Evolutionary conservation across 345 rosid species (phyloP).

Genomic region (Euclidium syriacum): DNA sequence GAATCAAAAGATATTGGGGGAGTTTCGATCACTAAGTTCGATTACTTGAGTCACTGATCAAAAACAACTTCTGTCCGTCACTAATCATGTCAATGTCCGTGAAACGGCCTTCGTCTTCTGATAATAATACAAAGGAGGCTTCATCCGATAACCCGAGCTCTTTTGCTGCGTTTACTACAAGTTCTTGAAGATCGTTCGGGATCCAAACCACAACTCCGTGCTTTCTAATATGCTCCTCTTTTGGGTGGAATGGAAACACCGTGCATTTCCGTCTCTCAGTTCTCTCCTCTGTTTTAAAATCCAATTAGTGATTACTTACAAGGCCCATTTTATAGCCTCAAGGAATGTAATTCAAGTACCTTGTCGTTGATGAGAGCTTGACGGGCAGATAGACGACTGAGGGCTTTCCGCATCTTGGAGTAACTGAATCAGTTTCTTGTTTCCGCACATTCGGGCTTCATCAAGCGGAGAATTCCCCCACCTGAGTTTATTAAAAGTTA

Average conservation of each 20-base stretch:
- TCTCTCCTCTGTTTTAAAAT: constrained; percentile 36
- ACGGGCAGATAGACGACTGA: constrained; percentile 36
- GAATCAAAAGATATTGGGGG: background rate
- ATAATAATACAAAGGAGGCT: constrained; percentile 37
- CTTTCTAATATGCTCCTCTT: constrained; percentile 41
- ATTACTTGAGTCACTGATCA: constrained; percentile 35
- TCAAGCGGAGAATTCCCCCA: constrained; percentile 88
- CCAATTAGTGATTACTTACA: background rate
- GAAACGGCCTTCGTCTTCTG: constrained; percentile 71
- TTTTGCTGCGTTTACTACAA: constrained; percentile 45
- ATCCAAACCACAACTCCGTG: constrained; percentile 72
- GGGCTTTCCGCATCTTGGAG: constrained; percentile 58
- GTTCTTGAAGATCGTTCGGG: constrained; percentile 47
- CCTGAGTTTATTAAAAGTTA: too few relatives aligned
- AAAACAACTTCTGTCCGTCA: constrained; percentile 66
- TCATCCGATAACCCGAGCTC: constrained; percentile 39
- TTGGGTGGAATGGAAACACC: constrained; percentile 66
- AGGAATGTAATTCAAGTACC: constrained; percentile 37
- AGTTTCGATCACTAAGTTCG: background rate
- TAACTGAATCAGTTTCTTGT: constrained; percentile 73
- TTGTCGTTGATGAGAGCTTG: constrained; percentile 30
- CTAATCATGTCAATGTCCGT: constrained; percentile 58
- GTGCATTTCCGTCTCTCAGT: constrained; percentile 55
- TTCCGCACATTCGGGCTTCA: constrained; percentile 66
- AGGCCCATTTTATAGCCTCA: background rate